Base-by-base conservation (phyloP, 768 basidiomycete genomes). In the Cyathus striatus region DNA sequence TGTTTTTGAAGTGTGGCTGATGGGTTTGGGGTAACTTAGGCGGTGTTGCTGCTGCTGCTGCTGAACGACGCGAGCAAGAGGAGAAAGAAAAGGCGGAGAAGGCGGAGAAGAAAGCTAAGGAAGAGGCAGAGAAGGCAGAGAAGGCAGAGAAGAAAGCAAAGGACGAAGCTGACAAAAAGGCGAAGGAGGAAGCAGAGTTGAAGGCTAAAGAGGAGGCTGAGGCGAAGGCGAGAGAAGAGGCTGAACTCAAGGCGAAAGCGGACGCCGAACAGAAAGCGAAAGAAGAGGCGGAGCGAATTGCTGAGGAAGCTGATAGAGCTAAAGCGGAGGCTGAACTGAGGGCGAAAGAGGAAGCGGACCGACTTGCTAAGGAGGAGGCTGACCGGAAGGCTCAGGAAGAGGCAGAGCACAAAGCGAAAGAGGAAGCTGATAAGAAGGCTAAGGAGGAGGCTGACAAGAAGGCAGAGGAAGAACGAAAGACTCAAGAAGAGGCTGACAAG, bases 361-460 rank as follows among this genome's bases (percentile, higher is more conserved):
- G 41, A 37, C 38, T 40, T 25, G 56, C 51, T 35, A 53, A 53
- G 26, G 47, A 45, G 45, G 49, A 54, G 46, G 49, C 48, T 17
- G 44, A 56, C 33, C 38, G 51, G 46, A 42, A 49, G 25, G 44
- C 27, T 13, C 20, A 34, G 27, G 42, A 44, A 38, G 37, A 44
- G 39, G 42, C 26, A 33, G 42, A 45, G 26, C 16, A 27, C 18
- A 26, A 41, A 45, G 24, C 24, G 17, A 20, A 39, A 30, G 35
- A 43, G 35, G 38, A 50, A 32, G 41, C 50, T 20, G 40, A 53
- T 37, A 41, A 41, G 38, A 40, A 42, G 30, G 56, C 51, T 35
- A 53, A 53, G 26, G 47, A 45, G 45, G 49, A 54, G 46, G 49
- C 48, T 17, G 44, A 56, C 33, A 40, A 52, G 46, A 42, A 49